Percentiles rank a stretch among this genome's conserved stretches.
These are phyloP conservation scores for Amanita polypyramis DNA, from an alignment of 768 basidiomycete genomes.

Conservation along the genomic window DNA sequence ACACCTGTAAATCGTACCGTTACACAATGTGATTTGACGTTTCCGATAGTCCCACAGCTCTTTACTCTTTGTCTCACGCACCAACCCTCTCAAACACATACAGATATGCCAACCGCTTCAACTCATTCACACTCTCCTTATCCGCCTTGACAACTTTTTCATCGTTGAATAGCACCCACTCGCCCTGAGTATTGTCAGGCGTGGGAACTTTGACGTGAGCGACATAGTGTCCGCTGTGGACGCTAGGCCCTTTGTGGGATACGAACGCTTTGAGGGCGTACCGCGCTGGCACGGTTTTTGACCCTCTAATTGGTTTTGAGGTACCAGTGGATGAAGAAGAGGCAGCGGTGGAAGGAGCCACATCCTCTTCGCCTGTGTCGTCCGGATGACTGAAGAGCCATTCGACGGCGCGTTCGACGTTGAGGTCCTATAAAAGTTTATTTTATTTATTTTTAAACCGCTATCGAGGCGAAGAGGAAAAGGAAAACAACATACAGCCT, in stretches of 20 bases:
- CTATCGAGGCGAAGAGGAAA: background rate
- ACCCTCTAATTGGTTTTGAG: conserved; percentile 25
- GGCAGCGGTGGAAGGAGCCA: background rate
- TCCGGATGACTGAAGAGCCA: conserved; percentile 95
- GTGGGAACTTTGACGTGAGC: conserved; percentile 44
- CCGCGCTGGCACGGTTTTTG: conserved; percentile 52
- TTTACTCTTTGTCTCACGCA: background rate
- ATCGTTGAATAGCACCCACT: conserved; percentile 95
- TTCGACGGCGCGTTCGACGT: conserved; percentile 82
- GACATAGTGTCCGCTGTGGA: conserved; percentile 92
- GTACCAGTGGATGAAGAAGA: background rate
- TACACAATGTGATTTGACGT: too few relatives aligned
- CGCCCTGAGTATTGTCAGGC: conserved; percentile 23
- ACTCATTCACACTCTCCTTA: conserved; percentile 62
- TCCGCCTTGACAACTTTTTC: conserved; percentile 94
- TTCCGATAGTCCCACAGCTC: too few relatives aligned
- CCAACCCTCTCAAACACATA: conserved; percentile 74
- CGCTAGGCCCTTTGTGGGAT: conserved; percentile 93
- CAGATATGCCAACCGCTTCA: conserved; percentile 85
- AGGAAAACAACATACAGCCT: conserved; percentile 55
- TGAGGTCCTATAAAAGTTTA: conserved; percentile 26
- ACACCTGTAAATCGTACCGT: too few relatives aligned
- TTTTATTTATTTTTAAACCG: background rate
- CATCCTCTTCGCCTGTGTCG: conserved; percentile 52
- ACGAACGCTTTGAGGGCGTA: conserved; percentile 90